Evolutionary conservation across 805 yeast species (phyloP), one percentile per base, ranked within the genome.

Genomic region (Kregervanrija delftensis): DNA sequence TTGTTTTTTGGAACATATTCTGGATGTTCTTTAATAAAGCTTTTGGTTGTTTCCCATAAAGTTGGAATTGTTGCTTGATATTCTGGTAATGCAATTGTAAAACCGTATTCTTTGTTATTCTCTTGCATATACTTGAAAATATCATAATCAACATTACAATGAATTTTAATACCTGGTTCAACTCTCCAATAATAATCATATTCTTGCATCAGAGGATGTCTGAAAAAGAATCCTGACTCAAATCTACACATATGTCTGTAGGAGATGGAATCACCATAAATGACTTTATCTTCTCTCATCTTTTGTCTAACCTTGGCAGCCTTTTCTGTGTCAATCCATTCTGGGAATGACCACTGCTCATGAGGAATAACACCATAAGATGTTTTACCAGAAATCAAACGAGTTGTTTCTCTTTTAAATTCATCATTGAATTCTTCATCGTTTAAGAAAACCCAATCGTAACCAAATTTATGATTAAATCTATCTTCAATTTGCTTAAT

Each of bases 361-460:
- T 72, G 69, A n/a, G 91, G 93, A 54, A 91, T 82, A 38, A 73
- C 46, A 39, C 95, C 98, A 58, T 81, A 93, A 51, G 80, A 74
- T 40, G 90, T 80, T 6, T 62, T 72, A 51, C 98, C 98, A 32
- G 90, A 79, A 12, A 81, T 80, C 57, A 88, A 66, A 11, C 84
- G 74, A 2, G 76, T 50, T 11, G 95, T 85, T 30, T 78, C 74
- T 28, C 67, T 66, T 56, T 78, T 86, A 65, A 93, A 91, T 55
- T 87, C 93, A 2, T 86, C 89, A 42, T 78, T 72, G 66, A 91
- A 93, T 40, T 75, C 83, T 46, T 81, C 88, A 61, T 91, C 96
- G 64, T 91, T 91, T 56, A 91, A 72, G 64, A 91, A 93, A 28
- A 89, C 93, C 97, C 98, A 91, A 55, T 95, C 97, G 60, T 91